A percentile compares a stretch with the other conserved stretches of the same genome.
These are phyloP conservation scores for Cladosporium sp. DNA, from an alignment of 2,329 filamentous ascomycete species.

Conservation along the genomic window DNA sequence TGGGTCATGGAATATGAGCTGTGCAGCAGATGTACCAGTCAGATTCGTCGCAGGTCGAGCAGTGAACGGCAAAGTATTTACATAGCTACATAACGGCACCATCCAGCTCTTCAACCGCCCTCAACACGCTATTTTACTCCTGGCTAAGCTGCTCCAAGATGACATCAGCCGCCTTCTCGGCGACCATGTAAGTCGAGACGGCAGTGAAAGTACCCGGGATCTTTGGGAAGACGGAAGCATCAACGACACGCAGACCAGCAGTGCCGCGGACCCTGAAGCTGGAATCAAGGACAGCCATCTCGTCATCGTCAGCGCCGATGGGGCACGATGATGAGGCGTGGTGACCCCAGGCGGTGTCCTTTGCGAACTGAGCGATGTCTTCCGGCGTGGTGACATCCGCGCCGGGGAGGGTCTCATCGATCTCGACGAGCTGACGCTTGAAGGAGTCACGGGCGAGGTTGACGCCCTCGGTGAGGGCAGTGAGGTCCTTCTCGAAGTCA, in stretches of 20 bases:
- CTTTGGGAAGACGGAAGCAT: slow-evolving; percentile 55
- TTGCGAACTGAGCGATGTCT: slow-evolving; percentile 46
- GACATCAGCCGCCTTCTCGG: slow-evolving; percentile 59
- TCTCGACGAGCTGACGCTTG: slow-evolving; percentile 26
- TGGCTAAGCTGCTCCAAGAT: slow-evolving; percentile 36
- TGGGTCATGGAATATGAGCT: no score
- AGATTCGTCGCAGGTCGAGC: slow-evolving; percentile 29
- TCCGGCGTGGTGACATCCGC: slow-evolving; percentile 39
- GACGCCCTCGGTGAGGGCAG: slow-evolving; percentile 54
- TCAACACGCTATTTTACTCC: not conserved
- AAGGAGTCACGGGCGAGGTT: slow-evolving; percentile 45
- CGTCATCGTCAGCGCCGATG: slow-evolving; percentile 53
- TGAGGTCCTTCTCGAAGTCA: slow-evolving; percentile 38
- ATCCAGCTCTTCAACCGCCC: not conserved
- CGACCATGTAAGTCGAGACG: slow-evolving; percentile 52
- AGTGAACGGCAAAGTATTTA: not conserved
- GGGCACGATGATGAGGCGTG: slow-evolving; percentile 54
- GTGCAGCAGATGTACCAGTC: slow-evolving; percentile 26
- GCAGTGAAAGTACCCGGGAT: slow-evolving; percentile 54
- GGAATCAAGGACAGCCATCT: slow-evolving; percentile 53
- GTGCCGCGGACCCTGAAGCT: slow-evolving; percentile 56
- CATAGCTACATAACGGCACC: slow-evolving; percentile 1
- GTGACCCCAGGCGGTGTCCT: slow-evolving; percentile 53
- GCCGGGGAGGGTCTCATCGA: slow-evolving; percentile 42
- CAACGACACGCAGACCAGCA: slow-evolving; percentile 55